phyloP scores from a whole-genome alignment of 208 protist species.

The Trypanosoma grayi region DNA sequence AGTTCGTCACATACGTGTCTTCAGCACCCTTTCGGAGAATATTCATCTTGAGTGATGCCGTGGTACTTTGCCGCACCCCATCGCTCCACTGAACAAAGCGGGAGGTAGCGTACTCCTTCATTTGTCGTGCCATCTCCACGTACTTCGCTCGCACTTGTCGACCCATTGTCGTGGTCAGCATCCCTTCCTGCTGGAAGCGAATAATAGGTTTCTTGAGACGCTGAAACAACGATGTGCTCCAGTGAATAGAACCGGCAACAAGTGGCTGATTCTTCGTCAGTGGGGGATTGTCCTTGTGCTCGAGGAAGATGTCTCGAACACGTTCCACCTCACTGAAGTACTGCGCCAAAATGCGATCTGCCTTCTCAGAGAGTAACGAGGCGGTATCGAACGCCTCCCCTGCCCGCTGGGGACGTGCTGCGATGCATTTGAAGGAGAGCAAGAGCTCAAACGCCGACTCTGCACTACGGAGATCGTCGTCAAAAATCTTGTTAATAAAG shows the following conservation, averaged over 20 bases:
- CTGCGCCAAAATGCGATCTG: conserved; percentile 94
- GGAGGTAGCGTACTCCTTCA: conserved; percentile 93
- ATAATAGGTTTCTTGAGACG: conserved; percentile 96
- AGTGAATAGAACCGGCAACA: conserved; percentile 96
- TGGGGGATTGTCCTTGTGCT: conserved; percentile 89
- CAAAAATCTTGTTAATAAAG: conserved; percentile 98
- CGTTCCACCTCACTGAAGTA: conserved; percentile 93
- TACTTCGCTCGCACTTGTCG: conserved; percentile 90
- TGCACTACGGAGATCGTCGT: conserved; percentile 95
- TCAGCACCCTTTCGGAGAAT: conserved; percentile 80
- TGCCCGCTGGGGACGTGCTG: conserved; percentile 69
- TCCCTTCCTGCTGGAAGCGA: conserved; percentile 92
- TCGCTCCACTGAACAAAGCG: conserved; percentile 93
- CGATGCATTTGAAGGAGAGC: conserved; percentile 95
- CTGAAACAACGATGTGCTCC: conserved; percentile 96
- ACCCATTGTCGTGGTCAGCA: conserved; percentile 90
- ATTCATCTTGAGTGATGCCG: conserved; percentile 87
- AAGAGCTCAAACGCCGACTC: conserved; percentile 97
- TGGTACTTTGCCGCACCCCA: conserved; percentile 79
- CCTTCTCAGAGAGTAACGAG: conserved; percentile 94
- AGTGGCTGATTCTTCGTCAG: conserved; percentile 97
- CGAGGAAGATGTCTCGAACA: conserved; percentile 91
- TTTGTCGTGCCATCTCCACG: conserved; percentile 90
- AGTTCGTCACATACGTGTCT: conserved; percentile 93
- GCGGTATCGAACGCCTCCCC: conserved; percentile 87